Evolutionary conservation across 768 basidiomycete species (phyloP).

Genomic region (Suillus plorans): DNA sequence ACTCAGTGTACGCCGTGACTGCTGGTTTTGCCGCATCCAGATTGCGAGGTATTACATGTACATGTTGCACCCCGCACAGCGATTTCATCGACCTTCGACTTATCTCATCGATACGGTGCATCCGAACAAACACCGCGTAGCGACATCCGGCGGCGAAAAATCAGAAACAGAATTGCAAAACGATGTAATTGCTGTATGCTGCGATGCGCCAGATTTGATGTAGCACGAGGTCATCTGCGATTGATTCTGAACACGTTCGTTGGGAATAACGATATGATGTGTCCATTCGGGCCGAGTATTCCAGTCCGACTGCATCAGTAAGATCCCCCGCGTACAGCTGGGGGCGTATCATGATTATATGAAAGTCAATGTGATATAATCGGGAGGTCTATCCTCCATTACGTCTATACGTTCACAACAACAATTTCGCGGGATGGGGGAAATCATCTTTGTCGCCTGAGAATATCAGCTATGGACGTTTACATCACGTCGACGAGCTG

Average conservation of each 20-base stretch:
- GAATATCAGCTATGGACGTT: background rate
- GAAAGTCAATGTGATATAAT: background rate
- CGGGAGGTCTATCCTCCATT: background rate
- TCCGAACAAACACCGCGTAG: background rate
- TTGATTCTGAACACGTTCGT: background rate
- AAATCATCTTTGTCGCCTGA: background rate
- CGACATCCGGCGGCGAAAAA: background rate
- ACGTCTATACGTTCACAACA: background rate
- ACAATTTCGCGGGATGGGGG: background rate
- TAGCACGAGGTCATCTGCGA: background rate
- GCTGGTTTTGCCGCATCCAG: background rate
- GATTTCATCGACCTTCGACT: background rate
- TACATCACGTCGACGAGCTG: slow-evolving; percentile 4
- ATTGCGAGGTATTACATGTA: background rate
- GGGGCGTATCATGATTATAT: background rate
- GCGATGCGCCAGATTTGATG: background rate
- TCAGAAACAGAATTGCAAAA: background rate
- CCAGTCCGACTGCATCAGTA: background rate
- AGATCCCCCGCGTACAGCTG: background rate
- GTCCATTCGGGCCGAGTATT: background rate
- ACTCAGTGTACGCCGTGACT: background rate
- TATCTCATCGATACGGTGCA: background rate
- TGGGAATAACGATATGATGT: background rate
- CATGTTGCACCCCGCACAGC: background rate
- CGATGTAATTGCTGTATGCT: background rate